A percentile compares a stretch with the other conserved stretches of the same genome.
Conservation (phyloP, 1,139 yeast genomes). For the Hyphopichia khmerensis region DNA sequence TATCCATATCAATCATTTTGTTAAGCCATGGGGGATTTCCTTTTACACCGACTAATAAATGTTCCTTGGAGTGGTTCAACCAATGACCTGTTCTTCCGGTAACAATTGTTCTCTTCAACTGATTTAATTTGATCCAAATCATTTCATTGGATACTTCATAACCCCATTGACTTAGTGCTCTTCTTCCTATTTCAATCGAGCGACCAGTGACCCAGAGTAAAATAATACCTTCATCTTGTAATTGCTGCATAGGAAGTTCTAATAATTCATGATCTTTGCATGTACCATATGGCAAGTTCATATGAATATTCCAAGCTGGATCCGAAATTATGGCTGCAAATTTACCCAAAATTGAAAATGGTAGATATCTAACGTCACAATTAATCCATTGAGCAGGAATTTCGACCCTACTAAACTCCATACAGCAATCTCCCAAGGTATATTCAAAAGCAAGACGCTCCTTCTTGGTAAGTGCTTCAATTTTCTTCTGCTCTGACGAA, state of each 20-base stretch:
- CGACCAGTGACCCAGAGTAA: constrained; percentile 95
- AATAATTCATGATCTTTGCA: constrained; percentile 72
- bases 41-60: constrained; percentile 77
- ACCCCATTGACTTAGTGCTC: constrained; percentile 79
- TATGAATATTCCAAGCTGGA: constrained; percentile 88
- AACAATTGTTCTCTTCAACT: constrained; percentile 80
- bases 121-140: constrained; percentile 90
- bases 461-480: constrained; percentile 14
- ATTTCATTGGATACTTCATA: constrained; percentile 74
- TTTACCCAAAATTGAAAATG: constrained; percentile 70
- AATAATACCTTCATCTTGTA: constrained; percentile 82
- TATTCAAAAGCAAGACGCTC: constrained; percentile 36
- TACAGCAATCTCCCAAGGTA: constrained; percentile 56
- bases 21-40: constrained; percentile 79
- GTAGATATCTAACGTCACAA: constrained; percentile 75
- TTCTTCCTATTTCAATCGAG: constrained; percentile 83
- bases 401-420: constrained; percentile 25
- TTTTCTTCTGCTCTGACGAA: constrained; percentile 4
- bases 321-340: constrained; percentile 88
- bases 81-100: constrained; percentile 97
- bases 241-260: constrained; percentile 58
- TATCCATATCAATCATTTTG: constrained; percentile 65
- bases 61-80: constrained; percentile 95
- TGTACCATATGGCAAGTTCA: constrained; percentile 71
- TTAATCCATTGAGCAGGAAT: constrained; percentile 81